Conservation (phyloP, 768 basidiomycete species). For the Coprinopsis strossmayeri region DNA sequence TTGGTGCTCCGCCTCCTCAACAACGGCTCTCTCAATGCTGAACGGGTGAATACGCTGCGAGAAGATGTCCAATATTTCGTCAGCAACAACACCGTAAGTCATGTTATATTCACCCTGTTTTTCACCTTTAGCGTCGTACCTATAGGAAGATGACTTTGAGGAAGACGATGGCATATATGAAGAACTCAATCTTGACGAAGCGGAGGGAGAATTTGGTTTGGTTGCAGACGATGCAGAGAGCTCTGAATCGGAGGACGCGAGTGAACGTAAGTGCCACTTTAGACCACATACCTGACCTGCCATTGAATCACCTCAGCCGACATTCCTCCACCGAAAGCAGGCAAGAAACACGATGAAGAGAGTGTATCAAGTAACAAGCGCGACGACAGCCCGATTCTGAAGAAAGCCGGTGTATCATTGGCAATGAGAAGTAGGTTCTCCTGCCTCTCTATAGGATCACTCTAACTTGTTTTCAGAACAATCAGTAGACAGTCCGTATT, state of each 20-base stretch:
- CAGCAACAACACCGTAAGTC: slow-evolving; percentile 84
- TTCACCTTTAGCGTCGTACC: neutral
- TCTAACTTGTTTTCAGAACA: slow-evolving; percentile 37
- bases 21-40: slow-evolving; percentile 83
- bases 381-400: slow-evolving; percentile 72
- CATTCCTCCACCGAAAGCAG: slow-evolving; percentile 46
- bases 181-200: slow-evolving; percentile 93
- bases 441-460: slow-evolving; percentile 8
- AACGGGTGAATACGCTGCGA: slow-evolving; percentile 75
- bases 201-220: slow-evolving; percentile 89
- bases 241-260: slow-evolving; percentile 68
- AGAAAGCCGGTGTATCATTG: slow-evolving; percentile 62
- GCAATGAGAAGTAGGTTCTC: slow-evolving; percentile 62
- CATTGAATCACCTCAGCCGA: neutral
- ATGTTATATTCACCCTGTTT: neutral
- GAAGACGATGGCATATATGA: slow-evolving; percentile 98
- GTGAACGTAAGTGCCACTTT: slow-evolving; percentile 52
- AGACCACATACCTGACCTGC: neutral
- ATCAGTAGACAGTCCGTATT: slow-evolving; percentile 57
- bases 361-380: slow-evolving; percentile 68
- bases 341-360: slow-evolving; percentile 70
- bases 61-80: slow-evolving; percentile 97
- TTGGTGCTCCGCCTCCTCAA: slow-evolving; percentile 89
- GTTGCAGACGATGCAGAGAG: slow-evolving; percentile 71
- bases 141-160: slow-evolving; percentile 95